Conservation (phyloP, 768 basidiomycete species). For the Pulveroboletus sp. region DNA sequence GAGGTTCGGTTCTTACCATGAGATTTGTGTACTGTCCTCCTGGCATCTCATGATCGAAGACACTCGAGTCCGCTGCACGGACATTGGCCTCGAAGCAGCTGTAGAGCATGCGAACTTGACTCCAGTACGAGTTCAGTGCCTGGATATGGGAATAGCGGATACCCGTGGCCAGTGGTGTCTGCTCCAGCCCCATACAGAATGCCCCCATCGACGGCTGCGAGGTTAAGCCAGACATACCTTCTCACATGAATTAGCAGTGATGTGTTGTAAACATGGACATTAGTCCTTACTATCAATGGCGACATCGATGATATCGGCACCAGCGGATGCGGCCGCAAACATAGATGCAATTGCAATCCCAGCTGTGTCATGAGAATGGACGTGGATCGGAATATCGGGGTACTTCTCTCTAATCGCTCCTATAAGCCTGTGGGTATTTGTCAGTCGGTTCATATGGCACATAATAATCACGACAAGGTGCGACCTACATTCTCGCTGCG, state of each 20-base stretch:
- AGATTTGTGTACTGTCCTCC: constrained; percentile 94
- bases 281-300: constrained; percentile 87
- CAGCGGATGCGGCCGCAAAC: constrained; percentile 94
- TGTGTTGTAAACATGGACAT: not conserved
- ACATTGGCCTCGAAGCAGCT: constrained; percentile 98
- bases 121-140: constrained; percentile 97
- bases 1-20: constrained; percentile 55
- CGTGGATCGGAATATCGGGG: constrained; percentile 97
- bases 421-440: constrained; percentile 57
- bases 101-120: constrained; percentile 92
- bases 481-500: constrained; percentile 78
- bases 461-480: not conserved
- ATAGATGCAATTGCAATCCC: constrained; percentile 98
- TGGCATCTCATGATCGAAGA: constrained; percentile 99
- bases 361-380: constrained; percentile 99
- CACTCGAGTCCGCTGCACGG: constrained; percentile 93
- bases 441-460: constrained; percentile 1
- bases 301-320: constrained; percentile 96
- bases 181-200: constrained; percentile 90
- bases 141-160: constrained; percentile 97
- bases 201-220: constrained; percentile 99
- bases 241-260: constrained; percentile 12
- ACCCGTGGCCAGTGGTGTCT: constrained; percentile 88
- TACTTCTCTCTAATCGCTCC: constrained; percentile 93
- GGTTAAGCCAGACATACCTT: constrained; percentile 97